These are phyloP conservation scores for Scheffersomyces stambukii DNA, from an alignment of 1,139 yeast species.

Conservation along the genomic window DNA sequence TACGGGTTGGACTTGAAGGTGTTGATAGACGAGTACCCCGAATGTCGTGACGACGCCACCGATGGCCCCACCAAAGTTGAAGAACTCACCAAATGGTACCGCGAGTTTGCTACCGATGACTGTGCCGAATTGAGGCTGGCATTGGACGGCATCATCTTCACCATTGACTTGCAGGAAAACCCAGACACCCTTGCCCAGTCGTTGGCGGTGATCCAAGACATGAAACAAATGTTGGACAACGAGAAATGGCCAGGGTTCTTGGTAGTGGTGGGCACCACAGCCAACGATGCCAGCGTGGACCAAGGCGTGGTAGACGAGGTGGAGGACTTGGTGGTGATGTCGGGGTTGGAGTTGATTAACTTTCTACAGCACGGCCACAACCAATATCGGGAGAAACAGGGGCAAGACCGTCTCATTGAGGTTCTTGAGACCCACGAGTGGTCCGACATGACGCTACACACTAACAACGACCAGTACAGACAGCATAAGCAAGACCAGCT, in stretches of 20 bases:
- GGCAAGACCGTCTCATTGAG: conserved; percentile 30
- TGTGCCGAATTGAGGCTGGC: conserved; percentile 34
- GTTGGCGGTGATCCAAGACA: conserved; percentile 12
- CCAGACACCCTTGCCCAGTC: conserved; percentile 13
- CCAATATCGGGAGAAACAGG: conserved; percentile 24
- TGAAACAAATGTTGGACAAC: conserved; percentile 14
- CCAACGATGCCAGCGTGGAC: conserved; percentile 2
- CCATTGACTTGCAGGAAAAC: conserved; percentile 21
- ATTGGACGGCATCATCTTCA: conserved; percentile 36
- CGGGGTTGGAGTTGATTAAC: conserved; percentile 31
- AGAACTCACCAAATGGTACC: conserved; percentile 23
- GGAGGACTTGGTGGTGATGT: conserved; percentile 27
- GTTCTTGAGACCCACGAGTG: conserved; percentile 40
- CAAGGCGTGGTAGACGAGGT: conserved; percentile 12
- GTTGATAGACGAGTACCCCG: conserved; percentile 39
- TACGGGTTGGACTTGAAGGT: conserved; percentile 25
- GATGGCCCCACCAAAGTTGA: conserved; percentile 9
- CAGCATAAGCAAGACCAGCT: conserved; percentile 19
- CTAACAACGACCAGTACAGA: conserved; percentile 12
- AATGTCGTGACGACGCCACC: conserved; percentile 9
- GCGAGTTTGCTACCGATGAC: conserved; percentile 29
- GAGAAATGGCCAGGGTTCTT: conserved; percentile 20
- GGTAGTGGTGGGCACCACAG: conserved; percentile 21
- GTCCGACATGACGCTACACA: conserved; percentile 19
- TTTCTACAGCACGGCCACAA: conserved; percentile 20